These are phyloP conservation scores for Aspergillus fumigatiaffinis DNA, from an alignment of 2,329 filamentous ascomycete species.

Conservation along the genomic window DNA sequence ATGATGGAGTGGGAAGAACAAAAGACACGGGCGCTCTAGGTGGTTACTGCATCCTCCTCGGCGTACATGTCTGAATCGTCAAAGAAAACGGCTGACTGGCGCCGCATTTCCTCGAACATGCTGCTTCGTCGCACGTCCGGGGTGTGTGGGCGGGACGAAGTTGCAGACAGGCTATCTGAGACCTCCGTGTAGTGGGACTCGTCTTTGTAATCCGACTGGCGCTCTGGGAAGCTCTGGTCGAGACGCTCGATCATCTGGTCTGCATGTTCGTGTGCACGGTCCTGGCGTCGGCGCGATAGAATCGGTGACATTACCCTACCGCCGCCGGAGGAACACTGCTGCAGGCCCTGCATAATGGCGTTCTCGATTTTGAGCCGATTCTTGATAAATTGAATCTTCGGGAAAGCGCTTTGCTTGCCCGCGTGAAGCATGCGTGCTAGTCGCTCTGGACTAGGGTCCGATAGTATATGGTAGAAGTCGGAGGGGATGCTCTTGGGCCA, in stretches of 20 bases:
- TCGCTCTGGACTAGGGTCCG: conserved; percentile 71
- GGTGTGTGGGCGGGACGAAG: conserved; percentile 19
- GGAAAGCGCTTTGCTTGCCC: conserved; percentile 83
- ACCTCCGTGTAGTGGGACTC: conserved; percentile 21
- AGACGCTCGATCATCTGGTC: conserved; percentile 22
- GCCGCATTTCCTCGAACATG: conserved; percentile 42
- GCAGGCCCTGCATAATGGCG: conserved; percentile 55
- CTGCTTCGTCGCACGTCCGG: conserved; percentile 22
- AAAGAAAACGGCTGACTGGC: conserved; percentile 47
- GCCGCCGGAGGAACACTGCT: conserved; percentile 26
- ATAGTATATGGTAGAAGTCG: conserved; percentile 83
- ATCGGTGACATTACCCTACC: conserved; percentile 24
- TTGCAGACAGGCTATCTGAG: conserved; percentile 18
- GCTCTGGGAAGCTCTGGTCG: conserved; percentile 26
- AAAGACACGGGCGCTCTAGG: background rate
- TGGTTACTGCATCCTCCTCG: conserved; percentile 18
- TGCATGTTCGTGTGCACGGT: conserved; percentile 11
- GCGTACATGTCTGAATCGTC: conserved; percentile 37
- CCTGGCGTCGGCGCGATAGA: conserved; percentile 24
- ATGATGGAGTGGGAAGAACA: background rate
- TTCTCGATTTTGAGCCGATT: conserved; percentile 84
- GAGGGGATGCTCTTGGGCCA: conserved; percentile 78
- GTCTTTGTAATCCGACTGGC: conserved; percentile 17
- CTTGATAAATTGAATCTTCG: conserved; percentile 84
- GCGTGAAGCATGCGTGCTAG: conserved; percentile 85